Conservation (phyloP, 225 moss, liverwort and hornwort species). For the Sphagnum contortum region DNA sequence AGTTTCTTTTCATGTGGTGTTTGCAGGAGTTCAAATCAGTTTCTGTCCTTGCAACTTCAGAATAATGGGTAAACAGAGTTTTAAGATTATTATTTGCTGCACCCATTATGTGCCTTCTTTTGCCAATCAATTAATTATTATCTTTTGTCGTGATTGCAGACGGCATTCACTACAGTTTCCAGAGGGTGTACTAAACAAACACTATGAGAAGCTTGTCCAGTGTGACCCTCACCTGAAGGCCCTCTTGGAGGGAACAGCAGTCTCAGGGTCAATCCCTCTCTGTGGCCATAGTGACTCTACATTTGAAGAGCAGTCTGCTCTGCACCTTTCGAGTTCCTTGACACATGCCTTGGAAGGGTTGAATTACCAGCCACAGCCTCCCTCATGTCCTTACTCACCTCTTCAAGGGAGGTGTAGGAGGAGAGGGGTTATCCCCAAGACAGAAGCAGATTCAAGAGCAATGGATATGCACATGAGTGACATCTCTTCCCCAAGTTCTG, state of each 20-base stretch:
- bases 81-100: too few species aligned
- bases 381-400: conserved; percentile 25
- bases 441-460: conserved; percentile 27
- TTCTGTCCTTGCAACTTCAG: too few species aligned
- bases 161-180: conserved; percentile 85
- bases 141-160: conserved; percentile 17
- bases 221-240: conserved; percentile 91
- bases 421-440: conserved; percentile 16
- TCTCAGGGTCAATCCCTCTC: conserved; percentile 24
- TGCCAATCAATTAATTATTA: too few species aligned
- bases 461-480: conserved; percentile 44
- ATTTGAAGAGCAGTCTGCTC: conserved; percentile 32
- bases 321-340: conserved; percentile 22
- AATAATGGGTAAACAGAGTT: too few species aligned
- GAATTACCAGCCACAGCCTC: conserved; percentile 21
- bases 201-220: conserved; percentile 95
- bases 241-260: conserved; percentile 63
- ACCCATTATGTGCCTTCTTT: too few species aligned
- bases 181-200: conserved; percentile 85
- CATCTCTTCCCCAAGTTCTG: conserved; percentile 58
- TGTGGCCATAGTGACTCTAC: conserved; percentile 24
- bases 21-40: too few species aligned
- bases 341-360: conserved; percentile 24
- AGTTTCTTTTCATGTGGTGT: too few species aligned
- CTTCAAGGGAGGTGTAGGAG: conserved; percentile 20